These are phyloP conservation scores for Dimocarpus longan DNA, from an alignment of 345 rosid species.

Conservation along the genomic window DNA sequence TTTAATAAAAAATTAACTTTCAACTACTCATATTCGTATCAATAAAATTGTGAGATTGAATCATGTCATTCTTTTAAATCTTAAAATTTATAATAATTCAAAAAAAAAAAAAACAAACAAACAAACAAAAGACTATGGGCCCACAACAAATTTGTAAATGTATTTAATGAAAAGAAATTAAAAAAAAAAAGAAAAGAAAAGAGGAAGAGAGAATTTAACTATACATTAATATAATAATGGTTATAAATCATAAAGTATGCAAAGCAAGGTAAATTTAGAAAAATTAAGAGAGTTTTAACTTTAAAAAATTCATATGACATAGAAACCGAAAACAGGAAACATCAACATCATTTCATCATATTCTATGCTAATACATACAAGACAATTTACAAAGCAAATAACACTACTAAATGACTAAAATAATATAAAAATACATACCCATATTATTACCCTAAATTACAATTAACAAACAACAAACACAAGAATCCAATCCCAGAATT, in stretches of 20 bases:
- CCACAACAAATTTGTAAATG: background rate
- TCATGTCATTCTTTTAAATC: no score
- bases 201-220: no score
- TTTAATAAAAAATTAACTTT: no score
- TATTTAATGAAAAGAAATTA: background rate
- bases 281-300: background rate
- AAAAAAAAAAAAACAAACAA: no score
- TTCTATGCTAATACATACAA: background rate
- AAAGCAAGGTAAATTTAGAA: background rate
- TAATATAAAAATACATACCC: background rate
- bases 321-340: background rate
- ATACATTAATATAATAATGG: background rate
- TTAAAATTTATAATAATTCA: no score
- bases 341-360: background rate
- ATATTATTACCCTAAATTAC: no score
- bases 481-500: constrained; percentile 1
- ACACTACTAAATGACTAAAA: no score
- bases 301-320: background rate
- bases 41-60: no score
- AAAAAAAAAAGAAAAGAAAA: no score
- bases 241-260: background rate
- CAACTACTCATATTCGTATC: no score
- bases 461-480: background rate
- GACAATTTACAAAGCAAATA: background rate
- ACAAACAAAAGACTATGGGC: no score